Percentiles rank a stretch among this genome's conserved stretches.
Conservation (phyloP, 2,329 filamentous ascomycete species). For the Penicillium decumbens region DNA sequence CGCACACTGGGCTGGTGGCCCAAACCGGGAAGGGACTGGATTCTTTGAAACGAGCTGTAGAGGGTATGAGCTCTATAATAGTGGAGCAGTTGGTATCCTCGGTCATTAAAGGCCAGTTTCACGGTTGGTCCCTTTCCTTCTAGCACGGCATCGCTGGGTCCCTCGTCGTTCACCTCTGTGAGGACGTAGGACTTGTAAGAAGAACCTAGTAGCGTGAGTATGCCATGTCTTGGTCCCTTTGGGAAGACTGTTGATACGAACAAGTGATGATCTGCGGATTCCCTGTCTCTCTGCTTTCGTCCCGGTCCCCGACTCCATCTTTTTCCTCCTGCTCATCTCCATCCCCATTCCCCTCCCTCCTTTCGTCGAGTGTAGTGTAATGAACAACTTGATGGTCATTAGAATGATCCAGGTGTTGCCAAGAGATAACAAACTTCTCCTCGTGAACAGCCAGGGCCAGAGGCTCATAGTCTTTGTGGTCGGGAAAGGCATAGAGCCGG, state of each 20-base stretch:
- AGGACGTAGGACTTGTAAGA: slow-evolving; percentile 19
- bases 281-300: neutral
- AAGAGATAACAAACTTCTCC: slow-evolving; percentile 36
- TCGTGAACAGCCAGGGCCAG: slow-evolving; percentile 25
- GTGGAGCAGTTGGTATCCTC: slow-evolving; percentile 34
- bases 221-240: neutral
- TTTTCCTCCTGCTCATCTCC: neutral
- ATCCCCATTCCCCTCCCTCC: neutral
- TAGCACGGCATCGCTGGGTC: neutral
- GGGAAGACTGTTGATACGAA: slow-evolving; percentile 11
- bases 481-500: slow-evolving; percentile 28
- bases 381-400: slow-evolving; percentile 27
- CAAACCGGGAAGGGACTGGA: slow-evolving; percentile 8
- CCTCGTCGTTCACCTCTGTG: slow-evolving; percentile 11
- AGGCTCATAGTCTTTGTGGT: slow-evolving; percentile 28
- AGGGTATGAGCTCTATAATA: slow-evolving; percentile 31
- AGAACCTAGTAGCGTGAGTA: slow-evolving; percentile 16
- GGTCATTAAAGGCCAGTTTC: slow-evolving; percentile 36
- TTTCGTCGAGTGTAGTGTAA: slow-evolving; percentile 19
- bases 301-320: neutral
- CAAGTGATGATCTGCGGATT: slow-evolving; percentile 11
- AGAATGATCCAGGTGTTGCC: slow-evolving; percentile 26
- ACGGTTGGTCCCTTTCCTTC: slow-evolving; percentile 24
- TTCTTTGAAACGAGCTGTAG: slow-evolving; percentile 34
- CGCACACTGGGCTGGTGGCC: slow-evolving; percentile 18